These are phyloP conservation scores for Calonectria montana DNA, from an alignment of 2,329 filamentous ascomycete species.

Conservation along the genomic window DNA sequence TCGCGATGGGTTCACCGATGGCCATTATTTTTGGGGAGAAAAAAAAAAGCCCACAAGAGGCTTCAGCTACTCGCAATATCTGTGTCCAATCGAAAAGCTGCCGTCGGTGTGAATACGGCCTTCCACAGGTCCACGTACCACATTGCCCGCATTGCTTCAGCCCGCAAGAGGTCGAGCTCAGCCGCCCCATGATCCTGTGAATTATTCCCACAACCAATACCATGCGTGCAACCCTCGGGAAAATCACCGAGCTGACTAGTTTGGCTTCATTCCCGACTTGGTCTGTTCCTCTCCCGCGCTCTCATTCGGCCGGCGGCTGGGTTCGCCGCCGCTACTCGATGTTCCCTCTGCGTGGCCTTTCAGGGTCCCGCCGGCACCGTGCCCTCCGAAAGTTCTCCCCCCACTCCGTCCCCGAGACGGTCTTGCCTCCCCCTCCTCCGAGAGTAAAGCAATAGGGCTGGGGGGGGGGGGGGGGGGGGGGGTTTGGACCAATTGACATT, in stretches of 20 bases:
- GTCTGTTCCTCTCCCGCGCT: background rate
- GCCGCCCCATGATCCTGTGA: background rate
- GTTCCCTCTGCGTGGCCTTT: background rate
- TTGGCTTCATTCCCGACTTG: background rate
- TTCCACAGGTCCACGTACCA: background rate
- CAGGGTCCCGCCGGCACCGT: slow-evolving; percentile 1
- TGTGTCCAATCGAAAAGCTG: background rate
- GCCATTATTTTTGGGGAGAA: too few species aligned
- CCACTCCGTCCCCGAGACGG: background rate
- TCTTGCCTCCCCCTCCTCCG: background rate
- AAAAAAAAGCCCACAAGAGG: background rate
- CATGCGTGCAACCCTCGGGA: background rate
- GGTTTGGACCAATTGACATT: background rate
- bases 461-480: too few species aligned
- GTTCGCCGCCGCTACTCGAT: background rate
- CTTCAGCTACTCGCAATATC: too few species aligned
- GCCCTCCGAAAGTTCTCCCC: background rate
- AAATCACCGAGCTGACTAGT: background rate
- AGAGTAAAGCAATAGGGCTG: background rate
- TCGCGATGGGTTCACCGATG: background rate
- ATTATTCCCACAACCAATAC: background rate
- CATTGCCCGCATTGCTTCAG: background rate
- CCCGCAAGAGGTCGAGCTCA: background rate
- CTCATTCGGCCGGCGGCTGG: background rate
- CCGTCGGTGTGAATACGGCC: background rate